Evolutionary conservation across 1,139 yeast genomes (phyloP).

Genomic region (Sugiyamaella neomexicana): DNA sequence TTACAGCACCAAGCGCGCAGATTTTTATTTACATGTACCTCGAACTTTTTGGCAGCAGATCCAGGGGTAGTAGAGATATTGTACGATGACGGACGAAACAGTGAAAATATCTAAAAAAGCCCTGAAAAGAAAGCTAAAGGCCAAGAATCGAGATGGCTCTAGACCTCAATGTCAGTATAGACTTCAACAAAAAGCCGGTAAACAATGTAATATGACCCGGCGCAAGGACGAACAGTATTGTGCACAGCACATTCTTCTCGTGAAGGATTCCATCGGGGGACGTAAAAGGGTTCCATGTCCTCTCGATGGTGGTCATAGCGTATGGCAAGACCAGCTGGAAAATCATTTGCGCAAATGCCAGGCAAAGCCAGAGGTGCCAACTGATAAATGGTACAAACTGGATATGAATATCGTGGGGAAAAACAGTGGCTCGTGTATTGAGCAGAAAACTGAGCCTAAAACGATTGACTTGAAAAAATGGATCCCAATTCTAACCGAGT

Average conservation of each 20-base stretch:
- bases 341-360: conserved; percentile 66
- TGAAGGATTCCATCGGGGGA: conserved; percentile 26
- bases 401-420: conserved; percentile 44
- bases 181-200: conserved; percentile 48
- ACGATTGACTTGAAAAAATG: conserved; percentile 35
- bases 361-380: conserved; percentile 38
- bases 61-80: background rate
- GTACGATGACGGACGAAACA: background rate
- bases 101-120: conserved; percentile 11
- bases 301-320: conserved; percentile 69
- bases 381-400: conserved; percentile 48
- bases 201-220: conserved; percentile 64
- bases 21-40: background rate
- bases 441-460: conserved; percentile 20
- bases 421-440: conserved; percentile 1
- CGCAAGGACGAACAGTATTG: conserved; percentile 54
- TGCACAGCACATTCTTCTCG: conserved; percentile 53
- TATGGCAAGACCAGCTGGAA: conserved; percentile 59
- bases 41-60: background rate
- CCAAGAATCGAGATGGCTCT: conserved; percentile 20
- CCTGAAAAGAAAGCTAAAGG: conserved; percentile 9
- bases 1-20: background rate
- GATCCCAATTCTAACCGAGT: conserved; percentile 39
- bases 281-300: conserved; percentile 71
- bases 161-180: conserved; percentile 50